Evolutionary conservation across 164 flowering plant genomes (phyloP).

Genomic region (Stephania cephalantha): DNA sequence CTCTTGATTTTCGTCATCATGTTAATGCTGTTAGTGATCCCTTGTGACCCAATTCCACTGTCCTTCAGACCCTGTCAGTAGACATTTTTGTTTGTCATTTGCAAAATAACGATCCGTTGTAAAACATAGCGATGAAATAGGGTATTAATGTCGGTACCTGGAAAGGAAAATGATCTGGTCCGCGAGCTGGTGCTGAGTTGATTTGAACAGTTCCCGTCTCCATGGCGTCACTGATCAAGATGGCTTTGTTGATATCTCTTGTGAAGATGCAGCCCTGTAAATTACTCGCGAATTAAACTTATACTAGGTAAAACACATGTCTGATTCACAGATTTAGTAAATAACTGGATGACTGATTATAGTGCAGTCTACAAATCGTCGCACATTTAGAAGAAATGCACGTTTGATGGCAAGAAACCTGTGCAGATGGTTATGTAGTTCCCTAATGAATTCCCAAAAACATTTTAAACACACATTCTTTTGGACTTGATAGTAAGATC

Average conservation of each 20-base stretch:
- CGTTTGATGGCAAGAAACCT: no score
- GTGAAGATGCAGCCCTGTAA: constrained; percentile 91
- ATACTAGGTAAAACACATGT: not conserved
- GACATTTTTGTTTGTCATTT: not conserved
- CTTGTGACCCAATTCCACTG: constrained; percentile 98
- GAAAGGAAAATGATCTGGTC: constrained; percentile 99
- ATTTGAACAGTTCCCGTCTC: constrained; percentile 96
- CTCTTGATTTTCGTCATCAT: constrained; percentile 96
- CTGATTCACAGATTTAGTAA: not conserved
- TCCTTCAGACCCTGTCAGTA: constrained; percentile 76
- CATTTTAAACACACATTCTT: no score
- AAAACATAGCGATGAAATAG: not conserved
- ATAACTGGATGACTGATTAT: no score
- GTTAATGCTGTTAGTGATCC: constrained; percentile 88
- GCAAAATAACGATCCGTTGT: not conserved
- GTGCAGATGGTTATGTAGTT: no score
- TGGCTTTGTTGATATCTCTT: constrained; percentile 93
- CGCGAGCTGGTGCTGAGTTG: constrained; percentile 98
- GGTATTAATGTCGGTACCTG: constrained; percentile 43
- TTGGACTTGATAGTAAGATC: no score
- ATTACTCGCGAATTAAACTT: not conserved
- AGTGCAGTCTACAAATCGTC: no score
- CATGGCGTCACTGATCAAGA: constrained; percentile 94
- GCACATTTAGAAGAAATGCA: no score
- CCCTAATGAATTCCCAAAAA: no score